Base-by-base conservation (phyloP, 345 rosid species). In the Bruguiera gymnorhiza region DNA sequence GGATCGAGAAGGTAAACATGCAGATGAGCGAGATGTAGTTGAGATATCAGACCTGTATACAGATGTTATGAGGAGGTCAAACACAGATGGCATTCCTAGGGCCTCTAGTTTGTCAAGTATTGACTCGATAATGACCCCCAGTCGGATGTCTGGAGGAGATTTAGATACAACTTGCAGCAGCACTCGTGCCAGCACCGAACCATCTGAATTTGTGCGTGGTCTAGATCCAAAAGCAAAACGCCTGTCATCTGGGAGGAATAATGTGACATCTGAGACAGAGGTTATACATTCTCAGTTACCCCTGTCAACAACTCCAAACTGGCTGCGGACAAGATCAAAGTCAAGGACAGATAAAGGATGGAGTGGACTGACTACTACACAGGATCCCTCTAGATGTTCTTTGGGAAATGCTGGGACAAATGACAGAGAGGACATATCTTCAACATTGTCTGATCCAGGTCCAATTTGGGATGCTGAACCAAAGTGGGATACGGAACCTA, bases 381-480 rank as follows among this genome's bases (percentile, higher is more conserved):
- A 88, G 68, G 98, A 87, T 82, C 84, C 86, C 66, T 82, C 92
- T 20, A 81, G 89, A 81, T 82, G 87, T 72, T 84, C 97, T 48
- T 87, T 93, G 96, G 97, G 96, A 61, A 92, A 86, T 79, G 71
- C 83, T 6, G 87, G 80, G 51, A 82, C 85, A 69, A 85, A 88
- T 79, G 99, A 95, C 76, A 87, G 87, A 78, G 99, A 95, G 79
- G 99, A 95, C 72, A 87, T 87, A 54, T 95, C 99, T 48, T 95
- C 99, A 23, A 92, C 99, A 46, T 77, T 95, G 70, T 95, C 99
- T 51, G 97, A 92, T 79, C 99, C 97, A 24, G 97, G 99, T 81
- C 97, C 99, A 10, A 95, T 95, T 60, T 95, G 99, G 99, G 99
- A 95, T 80, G 80, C 97, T 32, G 99, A 85, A 76, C 99, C 99